Evolutionary conservation across 768 basidiomycete genomes (phyloP).

Genomic region (Macrolepiota albuminosa): DNA sequence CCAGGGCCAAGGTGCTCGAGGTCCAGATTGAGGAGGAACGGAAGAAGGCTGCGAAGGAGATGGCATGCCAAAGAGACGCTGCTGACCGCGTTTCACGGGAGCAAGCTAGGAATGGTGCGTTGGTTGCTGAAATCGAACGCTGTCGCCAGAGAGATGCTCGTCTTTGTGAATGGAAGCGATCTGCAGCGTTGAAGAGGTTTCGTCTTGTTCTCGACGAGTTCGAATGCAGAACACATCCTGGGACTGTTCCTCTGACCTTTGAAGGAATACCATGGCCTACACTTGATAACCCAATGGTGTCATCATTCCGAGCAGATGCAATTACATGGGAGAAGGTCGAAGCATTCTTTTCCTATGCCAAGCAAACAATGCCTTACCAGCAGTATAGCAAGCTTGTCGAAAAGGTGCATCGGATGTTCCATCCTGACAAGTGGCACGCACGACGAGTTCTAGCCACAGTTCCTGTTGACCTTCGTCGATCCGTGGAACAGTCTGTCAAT

Average conservation of each 20-base stretch:
- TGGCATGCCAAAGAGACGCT: neutral
- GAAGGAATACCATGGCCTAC: conserved; percentile 17
- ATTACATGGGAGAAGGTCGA: conserved; percentile 11
- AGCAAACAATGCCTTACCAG: neutral
- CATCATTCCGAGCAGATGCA: neutral
- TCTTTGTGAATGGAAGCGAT: conserved; percentile 2
- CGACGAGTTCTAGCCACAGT: conserved; percentile 6
- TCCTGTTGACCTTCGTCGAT: neutral
- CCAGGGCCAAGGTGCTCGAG: neutral
- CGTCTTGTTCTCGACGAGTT: conserved; percentile 7
- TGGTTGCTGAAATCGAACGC: neutral
- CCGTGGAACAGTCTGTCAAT: neutral
- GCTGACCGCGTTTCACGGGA: neutral
- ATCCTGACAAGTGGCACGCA: conserved; percentile 13
- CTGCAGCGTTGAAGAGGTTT: conserved; percentile 5
- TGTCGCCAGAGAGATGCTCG: conserved; percentile 7
- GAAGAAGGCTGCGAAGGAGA: neutral
- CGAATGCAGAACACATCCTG: conserved; percentile 16
- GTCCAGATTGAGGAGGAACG: neutral
- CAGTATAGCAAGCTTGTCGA: conserved; percentile 5
- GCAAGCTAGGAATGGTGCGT: neutral
- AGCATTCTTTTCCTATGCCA: conserved; percentile 4
- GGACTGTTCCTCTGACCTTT: conserved; percentile 15
- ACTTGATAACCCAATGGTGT: neutral
- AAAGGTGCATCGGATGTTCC: conserved; percentile 7